Evolutionary conservation across 2,329 filamentous ascomycete genomes (phyloP), one percentile per base, ranked within the genome.

Genomic region (Byssochlamys sp.): DNA sequence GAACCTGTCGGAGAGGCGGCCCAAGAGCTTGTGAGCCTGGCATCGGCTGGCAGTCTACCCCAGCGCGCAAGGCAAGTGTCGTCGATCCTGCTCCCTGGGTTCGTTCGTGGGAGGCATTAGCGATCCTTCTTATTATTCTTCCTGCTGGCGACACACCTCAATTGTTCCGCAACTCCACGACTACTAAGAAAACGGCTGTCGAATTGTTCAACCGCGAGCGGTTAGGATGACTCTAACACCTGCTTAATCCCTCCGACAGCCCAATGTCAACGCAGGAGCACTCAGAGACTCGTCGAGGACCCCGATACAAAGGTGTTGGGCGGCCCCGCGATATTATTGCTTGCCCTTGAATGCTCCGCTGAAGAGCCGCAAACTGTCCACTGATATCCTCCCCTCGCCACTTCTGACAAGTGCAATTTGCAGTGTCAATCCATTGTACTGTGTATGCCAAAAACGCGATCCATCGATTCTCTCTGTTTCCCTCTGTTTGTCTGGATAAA

Each of bases 241-340:
- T 11, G 25, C 35, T 39, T 55, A 25, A 55, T 39, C 53, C 19
- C 19, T 25, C 48, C 14, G 25, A 24, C 33, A 28, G 24, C 53
- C 53, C 33, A 28, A 55, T 55, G 53, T 55, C 53, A 55, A 35
- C 33, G 7, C 53, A 31, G 24, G 33, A 45, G 35, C 53, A 39
- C 12, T 55, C 53, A 9, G 19, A 39, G 19, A 27, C 33, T 39
- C 33, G 25, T 33, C 29, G 28, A 55, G 25, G 33, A 19, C 53
- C 24, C 25, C 24, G 53, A 55, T 39, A 55, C n/a, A 27, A 35
- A 26, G 49, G 49, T 51, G 49, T 51, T 51, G 24, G 49, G 49
- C 49, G 49, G 24, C 49, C 49, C 49, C 49, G 49, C 49, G 49
- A 51, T 12, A 55, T 33, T 33, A 53, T 14, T 48, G 29, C 33